A percentile compares a stretch with the other conserved stretches of the same genome.
Evolutionary conservation across 1,284 basidiomycete species (phyloP).

Genomic region (Cystobasidiaceae sp.): DNA sequence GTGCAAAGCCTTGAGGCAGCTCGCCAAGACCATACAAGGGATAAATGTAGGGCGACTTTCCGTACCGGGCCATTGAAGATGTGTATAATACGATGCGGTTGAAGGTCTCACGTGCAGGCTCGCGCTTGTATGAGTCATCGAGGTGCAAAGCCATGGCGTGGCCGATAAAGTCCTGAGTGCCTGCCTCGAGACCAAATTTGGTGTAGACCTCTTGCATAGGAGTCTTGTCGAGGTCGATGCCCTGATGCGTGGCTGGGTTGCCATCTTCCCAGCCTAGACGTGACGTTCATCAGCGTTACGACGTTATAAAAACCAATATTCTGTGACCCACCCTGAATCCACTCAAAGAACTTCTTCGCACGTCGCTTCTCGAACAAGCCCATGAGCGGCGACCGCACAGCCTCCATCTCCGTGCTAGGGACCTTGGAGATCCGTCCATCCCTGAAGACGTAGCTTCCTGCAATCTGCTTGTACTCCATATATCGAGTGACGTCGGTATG

Average conservation of each 20-base stretch:
- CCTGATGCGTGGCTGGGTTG: constrained; percentile 91
- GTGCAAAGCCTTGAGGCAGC: constrained; percentile 96
- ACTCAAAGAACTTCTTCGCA: constrained; percentile 98
- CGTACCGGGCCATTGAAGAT: constrained; percentile 97
- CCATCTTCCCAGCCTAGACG: constrained; percentile 74
- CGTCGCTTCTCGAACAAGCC: constrained; percentile 97
- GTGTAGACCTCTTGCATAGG: constrained; percentile 90
- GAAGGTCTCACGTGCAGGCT: constrained; percentile 83
- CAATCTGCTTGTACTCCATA: constrained; percentile 99
- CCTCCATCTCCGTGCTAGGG: constrained; percentile 95
- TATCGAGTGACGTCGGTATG: constrained; percentile 99
- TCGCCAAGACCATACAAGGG: constrained; percentile 98
- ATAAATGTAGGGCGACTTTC: constrained; percentile 99
- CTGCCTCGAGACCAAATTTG: constrained; percentile 94
- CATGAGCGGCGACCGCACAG: constrained; percentile 90
- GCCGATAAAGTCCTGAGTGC: constrained; percentile 98
- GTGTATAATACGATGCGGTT: constrained; percentile 97
- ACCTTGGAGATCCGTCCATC: constrained; percentile 98
- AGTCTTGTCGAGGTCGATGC: constrained; percentile 77
- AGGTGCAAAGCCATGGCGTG: constrained; percentile 99
- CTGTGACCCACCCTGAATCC: constrained; percentile 63
- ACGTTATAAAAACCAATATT: background rate
- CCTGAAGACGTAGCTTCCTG: constrained; percentile 94
- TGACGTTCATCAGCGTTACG: too few species aligned
- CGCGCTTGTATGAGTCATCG: constrained; percentile 94